phyloP scores from a whole-genome alignment of 768 basidiomycete species.

The Suillus alpinus region DNA sequence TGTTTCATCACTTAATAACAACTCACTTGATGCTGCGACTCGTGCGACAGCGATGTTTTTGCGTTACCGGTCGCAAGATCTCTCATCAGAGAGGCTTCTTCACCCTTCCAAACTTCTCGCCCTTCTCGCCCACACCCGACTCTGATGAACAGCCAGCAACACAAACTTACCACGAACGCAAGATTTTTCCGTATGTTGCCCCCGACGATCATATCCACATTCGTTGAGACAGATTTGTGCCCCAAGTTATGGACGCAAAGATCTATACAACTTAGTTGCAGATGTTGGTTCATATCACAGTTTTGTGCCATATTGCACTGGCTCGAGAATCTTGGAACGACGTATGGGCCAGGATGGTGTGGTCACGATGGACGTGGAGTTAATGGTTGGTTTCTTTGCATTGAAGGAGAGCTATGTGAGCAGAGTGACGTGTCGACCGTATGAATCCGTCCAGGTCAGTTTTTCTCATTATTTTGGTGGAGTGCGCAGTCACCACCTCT shows the following conservation, averaged over 20 bases:
- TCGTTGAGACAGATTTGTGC: conserved; percentile 10
- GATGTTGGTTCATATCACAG: conserved; percentile 82
- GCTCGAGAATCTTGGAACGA: conserved; percentile 57
- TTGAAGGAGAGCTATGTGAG: conserved; percentile 89
- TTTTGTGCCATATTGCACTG: conserved; percentile 88
- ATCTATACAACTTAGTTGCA: conserved; percentile 84
- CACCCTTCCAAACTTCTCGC: conserved; percentile 49
- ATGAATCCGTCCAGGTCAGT: conserved; percentile 72
- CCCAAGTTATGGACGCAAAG: conserved; percentile 67
- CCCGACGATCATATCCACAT: conserved; percentile 6
- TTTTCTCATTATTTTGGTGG: neutral
- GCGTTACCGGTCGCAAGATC: neutral
- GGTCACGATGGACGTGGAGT: conserved; percentile 73
- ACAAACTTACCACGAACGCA: conserved; percentile 78
- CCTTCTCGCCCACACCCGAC: conserved; percentile 37
- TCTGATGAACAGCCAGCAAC: conserved; percentile 33
- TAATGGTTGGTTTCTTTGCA: conserved; percentile 84
- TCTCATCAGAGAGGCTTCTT: conserved; percentile 38
- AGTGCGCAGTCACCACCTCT: conserved; percentile 5
- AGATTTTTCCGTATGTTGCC: conserved; percentile 78
- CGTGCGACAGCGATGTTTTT: conserved; percentile 8
- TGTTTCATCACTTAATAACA: neutral
- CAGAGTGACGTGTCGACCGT: conserved; percentile 75
- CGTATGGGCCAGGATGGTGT: conserved; percentile 27
- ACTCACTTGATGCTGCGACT: conserved; percentile 17